Evolutionary conservation across 495 filamentous ascomycete species (phyloP).

Genomic region (Aspergillus panamensis): DNA sequence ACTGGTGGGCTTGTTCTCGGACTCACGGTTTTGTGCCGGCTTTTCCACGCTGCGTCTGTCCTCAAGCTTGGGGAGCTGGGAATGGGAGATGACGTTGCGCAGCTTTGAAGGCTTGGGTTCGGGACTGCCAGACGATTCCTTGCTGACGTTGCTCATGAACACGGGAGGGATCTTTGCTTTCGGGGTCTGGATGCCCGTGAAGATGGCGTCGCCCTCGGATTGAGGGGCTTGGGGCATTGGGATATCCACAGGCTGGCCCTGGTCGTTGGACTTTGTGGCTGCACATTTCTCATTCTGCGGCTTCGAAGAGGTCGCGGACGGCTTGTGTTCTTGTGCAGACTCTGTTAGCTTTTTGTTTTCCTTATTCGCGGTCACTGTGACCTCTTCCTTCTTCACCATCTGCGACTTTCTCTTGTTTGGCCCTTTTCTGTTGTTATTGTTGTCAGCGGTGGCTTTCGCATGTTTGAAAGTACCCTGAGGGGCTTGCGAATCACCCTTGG

Average conservation of each 20-base stretch:
- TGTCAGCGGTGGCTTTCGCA: background rate
- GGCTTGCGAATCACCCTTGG: background rate
- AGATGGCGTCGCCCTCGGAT: background rate
- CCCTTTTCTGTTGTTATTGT: background rate
- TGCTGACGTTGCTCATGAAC: background rate
- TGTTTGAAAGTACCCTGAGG: background rate
- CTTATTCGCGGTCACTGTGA: background rate
- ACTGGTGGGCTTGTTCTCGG: constrained; percentile 5
- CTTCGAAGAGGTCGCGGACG: background rate
- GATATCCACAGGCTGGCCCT: background rate
- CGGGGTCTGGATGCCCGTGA: background rate
- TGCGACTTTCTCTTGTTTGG: constrained; percentile 11
- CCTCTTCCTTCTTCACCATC: constrained; percentile 1
- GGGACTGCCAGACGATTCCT: constrained; percentile 9
- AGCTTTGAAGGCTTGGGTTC: constrained; percentile 7
- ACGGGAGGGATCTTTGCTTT: background rate
- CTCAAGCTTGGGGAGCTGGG: background rate
- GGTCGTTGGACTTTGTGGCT: background rate
- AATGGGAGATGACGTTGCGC: background rate
- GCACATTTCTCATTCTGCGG: background rate
- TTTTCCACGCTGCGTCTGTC: background rate
- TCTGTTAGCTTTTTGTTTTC: constrained; percentile 2
- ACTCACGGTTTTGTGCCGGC: constrained; percentile 8
- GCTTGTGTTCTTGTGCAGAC: constrained; percentile 1
- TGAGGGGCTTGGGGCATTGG: constrained; percentile 1